Base-by-base conservation (phyloP, 208 protist species). In the Crithidia mellificae region DNA sequence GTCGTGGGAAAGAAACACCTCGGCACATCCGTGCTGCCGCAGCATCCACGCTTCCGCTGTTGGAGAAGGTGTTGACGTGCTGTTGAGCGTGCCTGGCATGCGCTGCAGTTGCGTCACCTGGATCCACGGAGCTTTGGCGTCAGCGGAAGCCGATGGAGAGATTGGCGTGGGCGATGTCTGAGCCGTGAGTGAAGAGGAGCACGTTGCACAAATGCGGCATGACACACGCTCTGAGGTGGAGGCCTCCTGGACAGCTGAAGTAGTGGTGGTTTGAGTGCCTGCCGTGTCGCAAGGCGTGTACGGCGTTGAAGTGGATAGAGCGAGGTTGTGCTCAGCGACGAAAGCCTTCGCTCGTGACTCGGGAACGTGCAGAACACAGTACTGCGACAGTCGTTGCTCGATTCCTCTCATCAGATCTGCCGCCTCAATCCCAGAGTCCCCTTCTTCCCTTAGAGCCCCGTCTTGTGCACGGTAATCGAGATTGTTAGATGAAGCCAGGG, bases 291-390 rank as follows among this genome's bases (percentile, higher is more conserved):
- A 19, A 17, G 52, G 2, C 3, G 41, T 50, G 19, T 29, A 62
- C 20, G 46, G 52, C 6, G 24, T 36, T 11, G 61, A 6, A 19
- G 51, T 53, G 25, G 43, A 50, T 3, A 34, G 25, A 4, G 39
- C 30, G 6, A 74, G 8, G 52, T 25, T 43, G 52, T 74, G 56
- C 17, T 67, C 51, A 43, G 51, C 24, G 12, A 50, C 63, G 46
- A 76, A 76, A 0, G 47, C 12, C 7, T 39, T 41, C 6, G 56
- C 19, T 0, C 14, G 49, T 7, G 29, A 2, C 7, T 19, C n/a
- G 4, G 68, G 74, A n/a, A 63, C 51, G 49, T 90, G 80, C 19
- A 85, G 19, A 12, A 87, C 59, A 41, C 63, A 81, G 53, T 85
- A 85, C 46, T 56, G 29, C 20, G 78, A 85, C 0, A 92, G 67